Evolutionary conservation across 2,329 filamentous ascomycete genomes (phyloP).

Genomic region (Ceratocystiopsis sp.): DNA sequence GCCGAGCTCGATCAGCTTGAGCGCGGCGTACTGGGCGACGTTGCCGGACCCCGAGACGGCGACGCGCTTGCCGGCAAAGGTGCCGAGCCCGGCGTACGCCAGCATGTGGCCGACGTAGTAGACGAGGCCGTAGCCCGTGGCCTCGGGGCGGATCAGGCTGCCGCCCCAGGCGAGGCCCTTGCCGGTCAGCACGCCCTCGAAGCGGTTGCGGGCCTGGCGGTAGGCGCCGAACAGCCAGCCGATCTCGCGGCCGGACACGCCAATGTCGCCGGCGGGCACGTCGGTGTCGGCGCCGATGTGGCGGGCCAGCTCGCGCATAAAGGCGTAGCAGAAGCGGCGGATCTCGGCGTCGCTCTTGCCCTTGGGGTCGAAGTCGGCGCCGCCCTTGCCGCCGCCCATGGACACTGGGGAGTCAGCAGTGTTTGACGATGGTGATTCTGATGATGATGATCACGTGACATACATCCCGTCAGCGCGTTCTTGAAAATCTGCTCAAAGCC

Average conservation of each 20-base stretch:
- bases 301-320: conserved; percentile 90
- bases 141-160: conserved; percentile 81
- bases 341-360: conserved; percentile 96
- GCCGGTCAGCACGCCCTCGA: conserved; percentile 91
- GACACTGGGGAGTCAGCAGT: conserved; percentile 36
- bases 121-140: conserved; percentile 88
- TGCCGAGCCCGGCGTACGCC: conserved; percentile 69
- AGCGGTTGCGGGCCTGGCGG: conserved; percentile 72
- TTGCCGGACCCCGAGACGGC: conserved; percentile 95
- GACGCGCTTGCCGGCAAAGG: conserved; percentile 80
- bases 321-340: conserved; percentile 86
- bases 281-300: conserved; percentile 95
- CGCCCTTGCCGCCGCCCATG: conserved; percentile 97
- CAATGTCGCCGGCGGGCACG: conserved; percentile 93
- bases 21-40: conserved; percentile 91
- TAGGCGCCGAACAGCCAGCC: conserved; percentile 93
- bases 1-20: conserved; percentile 93
- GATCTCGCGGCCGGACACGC: conserved; percentile 80
- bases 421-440: conserved; percentile 5
- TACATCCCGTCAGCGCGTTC: conserved; percentile 90
- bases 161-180: conserved; percentile 93
- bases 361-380: conserved; percentile 97
- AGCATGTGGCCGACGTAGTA: conserved; percentile 98
- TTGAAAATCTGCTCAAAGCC: conserved; percentile 99
- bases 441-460: conserved; percentile 28